Percentiles rank a stretch among this genome's conserved stretches.
Evolutionary conservation across 2,329 filamentous ascomycete species (phyloP).

Genomic region (Penicillium sp.): DNA sequence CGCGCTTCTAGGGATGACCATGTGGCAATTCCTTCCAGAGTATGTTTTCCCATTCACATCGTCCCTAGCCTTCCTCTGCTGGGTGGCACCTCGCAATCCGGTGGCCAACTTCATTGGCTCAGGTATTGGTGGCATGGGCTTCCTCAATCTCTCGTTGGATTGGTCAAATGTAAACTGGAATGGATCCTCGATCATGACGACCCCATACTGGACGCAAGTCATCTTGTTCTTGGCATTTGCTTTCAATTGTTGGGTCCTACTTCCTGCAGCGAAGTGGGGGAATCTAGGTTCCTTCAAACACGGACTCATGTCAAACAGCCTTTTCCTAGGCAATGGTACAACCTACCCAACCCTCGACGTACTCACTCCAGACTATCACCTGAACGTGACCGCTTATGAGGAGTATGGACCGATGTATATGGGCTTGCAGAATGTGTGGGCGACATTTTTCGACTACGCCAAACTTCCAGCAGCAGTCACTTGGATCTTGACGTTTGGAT

Average conservation of each 20-base stretch:
- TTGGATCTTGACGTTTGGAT: slow-evolving; percentile 61
- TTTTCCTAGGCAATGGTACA: slow-evolving; percentile 53
- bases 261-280: slow-evolving; percentile 61
- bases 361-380: slow-evolving; percentile 45
- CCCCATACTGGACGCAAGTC: slow-evolving; percentile 61
- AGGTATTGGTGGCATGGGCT: slow-evolving; percentile 62
- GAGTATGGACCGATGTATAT: slow-evolving; percentile 57
- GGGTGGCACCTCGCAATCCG: slow-evolving; percentile 60
- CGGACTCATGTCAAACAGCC: slow-evolving; percentile 59
- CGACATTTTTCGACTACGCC: slow-evolving; percentile 62
- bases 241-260: slow-evolving; percentile 58
- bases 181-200: slow-evolving; percentile 51
- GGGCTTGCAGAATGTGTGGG: slow-evolving; percentile 59
- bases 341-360: slow-evolving; percentile 47
- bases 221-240: slow-evolving; percentile 58
- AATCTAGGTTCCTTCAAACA: slow-evolving; percentile 54
- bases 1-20: slow-evolving; percentile 52
- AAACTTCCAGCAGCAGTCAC: slow-evolving; percentile 58
- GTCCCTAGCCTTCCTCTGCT: slow-evolving; percentile 63
- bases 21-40: slow-evolving; percentile 65
- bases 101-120: slow-evolving; percentile 62
- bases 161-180: slow-evolving; percentile 61
- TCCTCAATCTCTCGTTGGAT: slow-evolving; percentile 60
- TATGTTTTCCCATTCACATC: slow-evolving; percentile 61
- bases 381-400: slow-evolving; percentile 52